Percentiles rank a stretch among this genome's conserved stretches.
These are phyloP conservation scores for Gyrodon lividus DNA, from an alignment of 768 basidiomycete genomes.

Conservation along the genomic window DNA sequence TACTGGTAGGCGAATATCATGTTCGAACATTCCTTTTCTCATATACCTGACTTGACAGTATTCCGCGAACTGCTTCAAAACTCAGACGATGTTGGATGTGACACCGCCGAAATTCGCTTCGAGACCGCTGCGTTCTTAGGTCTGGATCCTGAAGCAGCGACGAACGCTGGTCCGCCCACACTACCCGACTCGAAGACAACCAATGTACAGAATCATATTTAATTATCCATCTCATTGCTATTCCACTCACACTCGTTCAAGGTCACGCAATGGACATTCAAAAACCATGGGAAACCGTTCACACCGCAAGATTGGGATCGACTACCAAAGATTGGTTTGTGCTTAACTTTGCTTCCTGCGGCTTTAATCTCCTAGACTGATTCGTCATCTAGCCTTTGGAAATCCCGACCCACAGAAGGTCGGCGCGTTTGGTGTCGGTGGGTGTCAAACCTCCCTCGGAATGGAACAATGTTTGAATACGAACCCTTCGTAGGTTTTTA, in stretches of 20 bases:
- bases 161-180: constrained; percentile 8
- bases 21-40: background rate
- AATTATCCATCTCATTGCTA: background rate
- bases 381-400: constrained; percentile 64
- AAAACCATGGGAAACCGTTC: constrained; percentile 85
- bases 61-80: constrained; percentile 92
- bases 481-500: constrained; percentile 54
- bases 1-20: constrained; percentile 47
- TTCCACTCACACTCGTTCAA: constrained; percentile 24
- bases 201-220: constrained; percentile 39
- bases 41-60: constrained; percentile 32
- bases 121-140: constrained; percentile 57
- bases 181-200: constrained; percentile 68
- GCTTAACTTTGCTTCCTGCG: background rate
- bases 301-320: constrained; percentile 85
- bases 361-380: background rate
- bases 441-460: constrained; percentile 11
- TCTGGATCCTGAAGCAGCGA: constrained; percentile 18
- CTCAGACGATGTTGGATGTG: constrained; percentile 86
- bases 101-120: constrained; percentile 75
- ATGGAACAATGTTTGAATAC: background rate
- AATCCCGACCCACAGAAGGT: constrained; percentile 96
- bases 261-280: constrained; percentile 82
- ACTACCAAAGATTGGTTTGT: constrained; percentile 81
- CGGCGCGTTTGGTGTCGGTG: constrained; percentile 90